Evolutionary conservation across 305 asterid genomes (phyloP).

Genomic region (Fraxinus latifolia): DNA sequence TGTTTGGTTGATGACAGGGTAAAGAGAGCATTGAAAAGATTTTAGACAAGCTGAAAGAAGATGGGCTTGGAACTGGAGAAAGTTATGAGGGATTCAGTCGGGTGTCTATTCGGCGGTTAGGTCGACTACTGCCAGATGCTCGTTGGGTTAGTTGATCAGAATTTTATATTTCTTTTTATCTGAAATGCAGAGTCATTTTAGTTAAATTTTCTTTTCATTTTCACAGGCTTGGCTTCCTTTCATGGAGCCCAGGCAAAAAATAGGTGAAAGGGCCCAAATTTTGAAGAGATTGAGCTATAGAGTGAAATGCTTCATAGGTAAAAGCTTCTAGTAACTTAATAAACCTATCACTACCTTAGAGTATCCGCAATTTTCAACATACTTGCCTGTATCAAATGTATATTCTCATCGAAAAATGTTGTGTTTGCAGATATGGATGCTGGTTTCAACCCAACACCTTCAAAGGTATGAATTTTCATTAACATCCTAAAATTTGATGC

Average conservation of each 20-base stretch:
- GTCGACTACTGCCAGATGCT: constrained; percentile 83
- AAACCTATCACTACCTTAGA: neutral
- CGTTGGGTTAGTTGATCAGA: constrained; percentile 61
- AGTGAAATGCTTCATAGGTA: constrained; percentile 82
- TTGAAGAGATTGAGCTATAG: constrained; percentile 56
- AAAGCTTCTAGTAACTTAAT: constrained; percentile 10
- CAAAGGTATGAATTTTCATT: constrained; percentile 48
- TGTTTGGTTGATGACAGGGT: constrained; percentile 50
- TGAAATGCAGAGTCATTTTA: neutral
- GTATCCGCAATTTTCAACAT: neutral
- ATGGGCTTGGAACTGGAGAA: constrained; percentile 46
- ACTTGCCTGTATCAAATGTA: neutral
- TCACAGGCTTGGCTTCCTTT: constrained; percentile 72
- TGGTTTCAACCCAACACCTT: constrained; percentile 74
- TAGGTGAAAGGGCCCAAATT: constrained; percentile 40
- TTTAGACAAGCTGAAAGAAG: constrained; percentile 39
- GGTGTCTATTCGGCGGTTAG: constrained; percentile 69
- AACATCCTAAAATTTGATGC: neutral
- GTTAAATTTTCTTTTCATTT: constrained; percentile 19
- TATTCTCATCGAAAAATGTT: constrained; percentile 20
- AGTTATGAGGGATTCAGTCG: constrained; percentile 56
- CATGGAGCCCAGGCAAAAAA: constrained; percentile 61
- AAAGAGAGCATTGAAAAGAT: constrained; percentile 53
- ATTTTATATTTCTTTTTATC: constrained; percentile 17
- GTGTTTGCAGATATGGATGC: constrained; percentile 65